Evolutionary conservation across 148 eudicot genomes (phyloP), one percentile per base, ranked within the genome.

Genomic region (Rhododendron kiyosumense): DNA sequence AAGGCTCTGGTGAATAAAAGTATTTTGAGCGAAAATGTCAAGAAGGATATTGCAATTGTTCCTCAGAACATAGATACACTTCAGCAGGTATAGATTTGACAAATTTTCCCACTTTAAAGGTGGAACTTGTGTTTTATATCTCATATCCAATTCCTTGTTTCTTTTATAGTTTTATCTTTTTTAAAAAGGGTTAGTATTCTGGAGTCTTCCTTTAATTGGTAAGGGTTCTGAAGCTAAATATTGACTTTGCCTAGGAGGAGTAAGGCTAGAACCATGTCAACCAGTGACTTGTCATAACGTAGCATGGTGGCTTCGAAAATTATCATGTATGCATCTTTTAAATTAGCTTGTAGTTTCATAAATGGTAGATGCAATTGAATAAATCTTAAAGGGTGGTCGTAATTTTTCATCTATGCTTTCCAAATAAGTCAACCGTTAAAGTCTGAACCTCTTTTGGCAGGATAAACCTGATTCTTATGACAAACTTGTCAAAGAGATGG

Each of bases 391-490:
- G 34, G 32, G n/a, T 41, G 75, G 84, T 61, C 36, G 15, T 82
- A 26, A 49, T 78, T 43, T 67, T 45, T 41, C 30, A 26, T 12
- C 26, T 57, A 26, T 38, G 45, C 34, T 14, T 75, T 57, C 34
- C 43, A 22, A 38, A 36, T 73, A 32, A 11, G 79, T 41, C 76
- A 6, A 73, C 22, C 18, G 13, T 65, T 49, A 48, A 52, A 52
- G 45, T 59, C 14, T 43, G 24, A 43, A 59, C 48, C 17, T 5
- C 9, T 84, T 81, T 80, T 85, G 75, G 79, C 92, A 97, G 99
- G 99, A 93, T 36, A 92, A 90, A 85, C 95, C 95, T 86, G 98
- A 94, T 91, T 59, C 91, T 74, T 97, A 95, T 88, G 98, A 95
- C 89, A 94, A 89, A 89, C 90, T 97, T 88, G 89, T 94, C 1